Conservation (phyloP, 805 yeast species). For the Hanseniaspora lachancei region DNA sequence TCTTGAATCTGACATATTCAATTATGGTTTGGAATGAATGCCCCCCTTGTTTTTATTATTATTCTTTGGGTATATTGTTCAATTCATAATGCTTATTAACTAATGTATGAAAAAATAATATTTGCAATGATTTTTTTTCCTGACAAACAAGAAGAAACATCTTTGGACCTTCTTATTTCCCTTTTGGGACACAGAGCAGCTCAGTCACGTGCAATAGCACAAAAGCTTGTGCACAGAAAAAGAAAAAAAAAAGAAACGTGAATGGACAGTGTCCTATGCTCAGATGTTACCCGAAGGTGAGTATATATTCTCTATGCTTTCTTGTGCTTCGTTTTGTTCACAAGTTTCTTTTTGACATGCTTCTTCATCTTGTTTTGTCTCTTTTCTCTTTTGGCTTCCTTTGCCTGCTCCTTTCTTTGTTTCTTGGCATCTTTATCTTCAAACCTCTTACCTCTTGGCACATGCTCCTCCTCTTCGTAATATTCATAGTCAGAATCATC, state of each 20-base stretch:
- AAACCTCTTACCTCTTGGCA: constrained; percentile 57
- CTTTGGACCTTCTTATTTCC: neutral
- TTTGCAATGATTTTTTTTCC: neutral
- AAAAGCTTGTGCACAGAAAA: too few relatives aligned
- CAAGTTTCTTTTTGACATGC: constrained; percentile 62
- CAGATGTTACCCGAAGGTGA: constrained; percentile 18
- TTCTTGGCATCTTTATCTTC: constrained; percentile 70
- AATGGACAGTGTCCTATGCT: too few relatives aligned
- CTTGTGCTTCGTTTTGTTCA: constrained; percentile 40
- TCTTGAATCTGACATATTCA: constrained; percentile 53
- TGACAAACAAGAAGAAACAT: neutral
- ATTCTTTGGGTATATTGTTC: neutral
- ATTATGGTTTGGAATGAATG: constrained; percentile 13
- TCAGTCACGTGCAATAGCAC: neutral
- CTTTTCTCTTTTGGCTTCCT: constrained; percentile 64
- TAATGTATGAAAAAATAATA: too few relatives aligned
- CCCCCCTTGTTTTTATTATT: too few relatives aligned
- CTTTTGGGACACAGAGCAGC: neutral
- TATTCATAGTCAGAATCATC: constrained; percentile 25
- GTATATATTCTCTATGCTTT: constrained; percentile 17
- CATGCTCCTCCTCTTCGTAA: constrained; percentile 33
- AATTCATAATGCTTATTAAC: too few relatives aligned
- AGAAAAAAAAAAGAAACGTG: constrained; percentile 22
- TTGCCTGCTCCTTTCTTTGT: constrained; percentile 60
- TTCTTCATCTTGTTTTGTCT: constrained; percentile 74